These are phyloP conservation scores for Colletotrichum spinosum DNA, from an alignment of 2,329 filamentous ascomycete genomes.

Conservation along the genomic window DNA sequence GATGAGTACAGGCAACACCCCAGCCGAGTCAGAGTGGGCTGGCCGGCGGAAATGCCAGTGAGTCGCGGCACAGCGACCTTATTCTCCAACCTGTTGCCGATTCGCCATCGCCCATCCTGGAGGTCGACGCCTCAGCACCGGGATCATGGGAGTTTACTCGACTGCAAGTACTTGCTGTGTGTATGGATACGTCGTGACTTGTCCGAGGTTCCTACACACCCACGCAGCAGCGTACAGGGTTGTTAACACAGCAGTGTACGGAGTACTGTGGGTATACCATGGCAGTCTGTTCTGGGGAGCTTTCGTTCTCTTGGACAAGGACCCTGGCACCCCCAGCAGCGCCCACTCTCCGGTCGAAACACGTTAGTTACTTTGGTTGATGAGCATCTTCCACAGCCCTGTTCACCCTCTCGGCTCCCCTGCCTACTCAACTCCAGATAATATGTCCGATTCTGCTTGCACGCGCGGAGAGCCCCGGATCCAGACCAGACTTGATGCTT, in stretches of 20 bases:
- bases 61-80: constrained; percentile 37
- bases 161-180: no score
- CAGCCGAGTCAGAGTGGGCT: constrained; percentile 29
- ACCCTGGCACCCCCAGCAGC: constrained; percentile 39
- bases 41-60: constrained; percentile 46
- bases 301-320: constrained; percentile 31
- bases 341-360: constrained; percentile 54
- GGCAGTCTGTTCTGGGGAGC: background rate
- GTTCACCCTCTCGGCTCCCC: constrained; percentile 50
- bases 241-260: no score
- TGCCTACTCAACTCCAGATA: constrained; percentile 52
- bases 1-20: constrained; percentile 22
- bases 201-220: constrained; percentile 35
- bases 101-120: constrained; percentile 37
- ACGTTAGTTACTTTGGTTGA: constrained; percentile 55
- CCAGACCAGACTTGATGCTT: constrained; percentile 35
- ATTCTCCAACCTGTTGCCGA: constrained; percentile 37
- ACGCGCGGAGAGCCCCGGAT: constrained; percentile 58
- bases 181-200: constrained; percentile 19
- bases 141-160: constrained; percentile 33
- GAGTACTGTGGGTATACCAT: no score
- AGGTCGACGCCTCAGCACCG: constrained; percentile 30
- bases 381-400: constrained; percentile 49
- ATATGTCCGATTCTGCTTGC: constrained; percentile 62
- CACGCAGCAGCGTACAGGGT: no score